Base-by-base conservation (phyloP, 1,284 basidiomycete genomes). In the Ustilago lituana region DNA sequence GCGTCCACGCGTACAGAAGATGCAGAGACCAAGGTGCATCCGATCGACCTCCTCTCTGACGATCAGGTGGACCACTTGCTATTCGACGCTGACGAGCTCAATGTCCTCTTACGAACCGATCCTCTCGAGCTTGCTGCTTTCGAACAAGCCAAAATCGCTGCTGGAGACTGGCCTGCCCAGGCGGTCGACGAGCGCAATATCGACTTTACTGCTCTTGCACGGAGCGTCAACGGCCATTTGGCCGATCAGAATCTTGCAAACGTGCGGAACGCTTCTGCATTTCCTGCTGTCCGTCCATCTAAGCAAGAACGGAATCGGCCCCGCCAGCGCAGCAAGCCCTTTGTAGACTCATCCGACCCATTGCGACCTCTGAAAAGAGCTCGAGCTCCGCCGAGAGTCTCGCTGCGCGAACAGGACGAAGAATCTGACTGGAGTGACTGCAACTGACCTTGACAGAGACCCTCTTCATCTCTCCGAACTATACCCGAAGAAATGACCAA, bases 341-440 rank as follows among this genome's bases (percentile, higher is more conserved):
- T n/a, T n/a, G n/a, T n/a, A n/a, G n/a, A n/a, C n/a, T n/a, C n/a
- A n/a, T n/a, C n/a, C n/a, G n/a, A n/a, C n/a, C n/a, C n/a, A n/a
- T n/a, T n/a, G n/a, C n/a, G n/a, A n/a, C n/a, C n/a, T n/a, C n/a
- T n/a, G n/a, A 37, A 38, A 44, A 43, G 48, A 24, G 7, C 15
- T 5, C 5, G 33, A 32, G 26, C 33, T 3, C 20, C 11, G 4
- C 24, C 35, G 2, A 12, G 20, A 5, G 31, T 60, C 24, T 37
- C 64, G 19, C 49, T 67, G 4, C 22, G 24, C 7, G 45, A 58
- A 15, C 59, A 68, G 40, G 19, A 39, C n/a, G 55, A 62, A 8
- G 65, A 62, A 26, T 68, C 65, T 8, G 59, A 68, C 23, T 68
- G 65, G 65, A 62, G 65, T 26, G 55, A 62, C 12, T 52, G 51